Evolutionary conservation across 2,329 filamentous ascomycete species (phyloP).

Genomic region (Pseudocercospora cruenta): DNA sequence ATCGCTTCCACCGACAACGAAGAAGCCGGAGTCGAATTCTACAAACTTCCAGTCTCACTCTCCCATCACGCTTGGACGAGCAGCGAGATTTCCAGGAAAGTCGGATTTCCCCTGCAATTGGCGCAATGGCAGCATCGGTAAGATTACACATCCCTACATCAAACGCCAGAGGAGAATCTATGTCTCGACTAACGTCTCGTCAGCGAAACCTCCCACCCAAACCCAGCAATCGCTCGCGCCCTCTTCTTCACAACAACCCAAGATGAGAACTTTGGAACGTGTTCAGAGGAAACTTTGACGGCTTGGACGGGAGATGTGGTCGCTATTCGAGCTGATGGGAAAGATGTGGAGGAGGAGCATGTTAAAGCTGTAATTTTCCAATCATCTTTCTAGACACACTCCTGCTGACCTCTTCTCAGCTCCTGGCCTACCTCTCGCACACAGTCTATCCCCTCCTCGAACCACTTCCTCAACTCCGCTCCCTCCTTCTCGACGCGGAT

Average conservation of each 20-base stretch:
- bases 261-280: not conserved
- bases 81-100: not conserved
- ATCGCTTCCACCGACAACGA: not conserved
- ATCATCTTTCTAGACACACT: too few relatives aligned
- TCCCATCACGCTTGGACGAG: not conserved
- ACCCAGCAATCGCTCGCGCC: not conserved
- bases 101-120: not conserved
- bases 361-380: not conserved
- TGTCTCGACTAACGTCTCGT: too few relatives aligned
- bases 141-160: too few relatives aligned
- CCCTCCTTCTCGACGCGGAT: not conserved
- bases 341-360: not conserved
- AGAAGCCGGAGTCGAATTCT: not conserved
- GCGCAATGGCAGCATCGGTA: constrained; percentile 2
- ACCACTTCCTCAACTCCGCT: not conserved
- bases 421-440: not conserved
- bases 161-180: too few relatives aligned
- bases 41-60: not conserved
- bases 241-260: not conserved
- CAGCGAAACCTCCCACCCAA: not conserved
- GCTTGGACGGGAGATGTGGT: not conserved
- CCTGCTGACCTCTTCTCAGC: too few relatives aligned
- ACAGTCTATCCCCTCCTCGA: not conserved
- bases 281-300: not conserved
- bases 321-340: not conserved